Conservation (phyloP, 345 rosid species). For the Sonneratia caseolaris region DNA sequence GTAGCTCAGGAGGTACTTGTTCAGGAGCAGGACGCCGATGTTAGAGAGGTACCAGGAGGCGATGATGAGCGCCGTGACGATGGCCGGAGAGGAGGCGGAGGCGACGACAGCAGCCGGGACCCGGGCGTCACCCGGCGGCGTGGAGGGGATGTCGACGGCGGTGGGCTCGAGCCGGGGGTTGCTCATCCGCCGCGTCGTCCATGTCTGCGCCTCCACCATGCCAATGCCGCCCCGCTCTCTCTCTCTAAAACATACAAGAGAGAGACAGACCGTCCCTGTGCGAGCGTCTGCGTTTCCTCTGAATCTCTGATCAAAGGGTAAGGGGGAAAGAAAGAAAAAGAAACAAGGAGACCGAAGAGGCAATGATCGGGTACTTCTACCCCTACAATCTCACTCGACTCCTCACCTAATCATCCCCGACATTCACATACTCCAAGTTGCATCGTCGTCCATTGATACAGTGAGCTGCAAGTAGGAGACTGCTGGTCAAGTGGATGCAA, state of each 20-base stretch:
- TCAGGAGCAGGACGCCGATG: constrained; percentile 87
- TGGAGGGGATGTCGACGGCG: constrained; percentile 69
- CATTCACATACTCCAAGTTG: too few species aligned
- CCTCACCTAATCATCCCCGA: neutral
- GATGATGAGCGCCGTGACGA: constrained; percentile 65
- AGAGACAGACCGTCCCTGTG: too few species aligned
- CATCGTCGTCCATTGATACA: neutral
- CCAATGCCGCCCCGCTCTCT: neutral
- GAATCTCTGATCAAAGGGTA: constrained; percentile 35
- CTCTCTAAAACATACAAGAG: constrained; percentile 5
- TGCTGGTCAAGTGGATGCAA: neutral
- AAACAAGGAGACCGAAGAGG: neutral
- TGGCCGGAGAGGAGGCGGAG: constrained; percentile 37
- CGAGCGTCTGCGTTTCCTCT: neutral
- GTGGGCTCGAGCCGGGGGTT: constrained; percentile 61
- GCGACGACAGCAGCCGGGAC: constrained; percentile 21
- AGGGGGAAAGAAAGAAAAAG: constrained; percentile 4
- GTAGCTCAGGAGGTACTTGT: constrained; percentile 87
- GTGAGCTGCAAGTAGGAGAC: neutral
- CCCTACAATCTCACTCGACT: neutral
- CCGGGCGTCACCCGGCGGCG: constrained; percentile 69
- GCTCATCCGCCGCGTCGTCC: constrained; percentile 98
- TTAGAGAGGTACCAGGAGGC: constrained; percentile 91
- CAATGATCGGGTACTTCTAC: neutral
- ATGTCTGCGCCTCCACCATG: constrained; percentile 98